phyloP scores from a whole-genome alignment of 768 basidiomycete species.

The Roridomyces roridus region DNA sequence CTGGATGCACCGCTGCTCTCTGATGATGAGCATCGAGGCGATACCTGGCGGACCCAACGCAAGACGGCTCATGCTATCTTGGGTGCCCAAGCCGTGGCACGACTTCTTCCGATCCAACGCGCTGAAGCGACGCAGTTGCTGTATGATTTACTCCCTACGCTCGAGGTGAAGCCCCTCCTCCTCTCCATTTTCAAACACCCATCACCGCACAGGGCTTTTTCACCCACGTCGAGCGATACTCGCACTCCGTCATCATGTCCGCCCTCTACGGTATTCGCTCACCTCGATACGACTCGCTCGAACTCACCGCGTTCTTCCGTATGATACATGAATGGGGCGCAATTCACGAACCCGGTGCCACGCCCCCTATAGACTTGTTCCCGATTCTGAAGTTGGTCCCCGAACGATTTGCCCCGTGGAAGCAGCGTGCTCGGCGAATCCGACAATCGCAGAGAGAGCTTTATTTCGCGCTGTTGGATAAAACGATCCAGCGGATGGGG shows the following conservation, averaged over 20 bases:
- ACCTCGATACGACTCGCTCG: slow-evolving; percentile 29
- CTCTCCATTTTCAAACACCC: background rate
- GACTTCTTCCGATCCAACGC: slow-evolving; percentile 20
- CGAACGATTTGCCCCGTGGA: slow-evolving; percentile 40
- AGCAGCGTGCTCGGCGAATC: slow-evolving; percentile 27
- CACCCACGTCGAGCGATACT: slow-evolving; percentile 33
- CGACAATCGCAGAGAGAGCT: slow-evolving; percentile 30
- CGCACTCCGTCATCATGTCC: slow-evolving; percentile 34
- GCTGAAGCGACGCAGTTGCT: slow-evolving; percentile 29
- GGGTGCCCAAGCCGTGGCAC: slow-evolving; percentile 15
- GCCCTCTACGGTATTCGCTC: slow-evolving; percentile 36
- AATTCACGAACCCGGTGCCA: slow-evolving; percentile 35
- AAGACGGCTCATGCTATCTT: slow-evolving; percentile 13
- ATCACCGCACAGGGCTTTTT: slow-evolving; percentile 34
- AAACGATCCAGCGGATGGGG: slow-evolving; percentile 29
- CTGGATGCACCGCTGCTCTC: too few species aligned
- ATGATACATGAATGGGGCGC: slow-evolving; percentile 31
- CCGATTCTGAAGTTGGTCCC: slow-evolving; percentile 38
- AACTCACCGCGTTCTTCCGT: slow-evolving; percentile 30
- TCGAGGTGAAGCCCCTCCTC: slow-evolving; percentile 7
- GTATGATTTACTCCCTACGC: slow-evolving; percentile 15
- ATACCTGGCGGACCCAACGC: slow-evolving; percentile 29
- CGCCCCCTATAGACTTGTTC: slow-evolving; percentile 40
- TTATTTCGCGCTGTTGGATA: slow-evolving; percentile 32
- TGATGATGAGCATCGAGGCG: slow-evolving; percentile 11